Base-by-base conservation (phyloP, 2,329 filamentous ascomycete species). In the Fusarium gaditjirri region DNA sequence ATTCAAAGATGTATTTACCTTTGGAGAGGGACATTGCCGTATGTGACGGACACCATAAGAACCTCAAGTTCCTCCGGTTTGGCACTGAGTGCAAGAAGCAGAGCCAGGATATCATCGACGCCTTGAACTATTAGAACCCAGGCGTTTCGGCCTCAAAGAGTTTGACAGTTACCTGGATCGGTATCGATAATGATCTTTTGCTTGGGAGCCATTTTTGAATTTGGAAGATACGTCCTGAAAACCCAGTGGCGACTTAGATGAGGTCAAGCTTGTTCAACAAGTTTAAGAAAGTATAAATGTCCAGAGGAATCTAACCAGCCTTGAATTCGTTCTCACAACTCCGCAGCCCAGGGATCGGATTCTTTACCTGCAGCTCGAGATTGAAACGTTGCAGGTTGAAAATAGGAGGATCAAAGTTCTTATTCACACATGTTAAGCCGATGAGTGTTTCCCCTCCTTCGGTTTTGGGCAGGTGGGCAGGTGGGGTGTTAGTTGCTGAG, bases 101-200 rank as follows among this genome's bases (percentile, higher is more conserved):
- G 88, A 49, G 94, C 95, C 69, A 98, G 86, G 59, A 96, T 87
- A 87, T 99, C 96, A 83, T 99, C 96, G 75, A 96, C 92, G 71
- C 95, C 94, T 81, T 53, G 56, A 31, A 13, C 10, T 9, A 21
- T 77, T 46, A 76, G 71, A 36, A 16, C 4, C 2, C 1, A 13
- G 10, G 17, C 16, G 9, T 8, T 11, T 17, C 9, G 14, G 35
- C 21, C 13, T 8, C 16, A 21, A 14, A n/a, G 16, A 4, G 27
- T 16, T 4, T 10, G 33, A 38, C 6, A 73, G 80, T 74, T 86
- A 93, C 95, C 84, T 74, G 95, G 95, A 80, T 98, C 96, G 5
- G 95, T 98, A 80, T 99, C 96, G 77, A 99, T 96, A 77, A 99
- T 98, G 75, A 99, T 91, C 77, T 92, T 91, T 77, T 89, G 90